phyloP scores from a whole-genome alignment of 306 rosid species.

The Medicago truncatula region DNA sequence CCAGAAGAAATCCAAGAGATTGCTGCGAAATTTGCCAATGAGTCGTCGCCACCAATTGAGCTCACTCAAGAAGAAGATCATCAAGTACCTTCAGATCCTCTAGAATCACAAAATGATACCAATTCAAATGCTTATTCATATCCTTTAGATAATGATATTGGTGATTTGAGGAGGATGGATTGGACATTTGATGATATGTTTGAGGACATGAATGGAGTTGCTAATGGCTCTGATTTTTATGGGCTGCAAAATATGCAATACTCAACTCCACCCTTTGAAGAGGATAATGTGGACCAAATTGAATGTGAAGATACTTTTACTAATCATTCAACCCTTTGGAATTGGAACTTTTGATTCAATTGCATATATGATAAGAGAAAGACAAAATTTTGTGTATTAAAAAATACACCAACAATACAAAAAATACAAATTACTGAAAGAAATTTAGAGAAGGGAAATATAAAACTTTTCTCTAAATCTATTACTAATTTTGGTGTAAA shows the following conservation, averaged over 20 bases:
- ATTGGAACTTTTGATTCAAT: slow-evolving; percentile 59
- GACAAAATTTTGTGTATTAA: too few species aligned
- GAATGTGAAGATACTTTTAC: slow-evolving; percentile 41
- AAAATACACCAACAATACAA: too few species aligned
- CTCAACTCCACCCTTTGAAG: slow-evolving; percentile 30
- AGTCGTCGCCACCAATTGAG: background rate
- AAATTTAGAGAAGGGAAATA: too few species aligned
- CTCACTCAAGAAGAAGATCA: slow-evolving; percentile 10
- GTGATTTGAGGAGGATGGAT: slow-evolving; percentile 39
- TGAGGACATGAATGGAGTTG: slow-evolving; percentile 39
- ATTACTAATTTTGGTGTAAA: too few species aligned
- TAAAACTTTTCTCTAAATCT: too few species aligned
- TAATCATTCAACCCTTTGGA: slow-evolving; percentile 57
- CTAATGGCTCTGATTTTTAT: slow-evolving; percentile 17
- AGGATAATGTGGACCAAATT: slow-evolving; percentile 27
- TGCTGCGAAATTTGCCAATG: slow-evolving; percentile 61
- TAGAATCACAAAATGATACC: background rate
- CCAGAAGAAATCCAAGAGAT: slow-evolving; percentile 57
- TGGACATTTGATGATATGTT: slow-evolving; percentile 56
- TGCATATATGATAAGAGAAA: background rate
- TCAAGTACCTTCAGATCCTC: slow-evolving; percentile 27
- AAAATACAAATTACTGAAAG: too few species aligned
- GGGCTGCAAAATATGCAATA: slow-evolving; percentile 46
- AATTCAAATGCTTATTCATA: background rate
- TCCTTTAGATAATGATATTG: slow-evolving; percentile 1